Conservation (phyloP, 2,329 filamentous ascomycete genomes). For the Domatiomyces globalis region DNA sequence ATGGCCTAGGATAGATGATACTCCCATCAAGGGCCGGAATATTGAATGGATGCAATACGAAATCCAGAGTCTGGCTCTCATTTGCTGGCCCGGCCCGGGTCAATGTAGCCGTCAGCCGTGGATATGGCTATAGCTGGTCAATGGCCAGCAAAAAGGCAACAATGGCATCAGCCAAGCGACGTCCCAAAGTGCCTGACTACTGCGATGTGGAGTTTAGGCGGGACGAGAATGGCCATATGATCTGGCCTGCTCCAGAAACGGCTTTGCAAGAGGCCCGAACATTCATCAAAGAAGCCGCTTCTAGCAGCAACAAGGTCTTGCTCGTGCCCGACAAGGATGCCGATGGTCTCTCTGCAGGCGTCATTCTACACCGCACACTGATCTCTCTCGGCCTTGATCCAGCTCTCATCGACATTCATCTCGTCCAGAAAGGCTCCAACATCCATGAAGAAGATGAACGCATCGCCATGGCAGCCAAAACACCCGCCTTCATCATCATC, state of each 20-base stretch:
- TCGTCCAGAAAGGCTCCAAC: conserved; percentile 45
- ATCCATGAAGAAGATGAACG: conserved; percentile 44
- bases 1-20: too few species aligned
- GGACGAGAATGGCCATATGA: conserved; percentile 33
- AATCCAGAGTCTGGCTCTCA: too few species aligned
- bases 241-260: conserved; percentile 48
- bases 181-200: conserved; percentile 18
- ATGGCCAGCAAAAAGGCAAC: too few species aligned
- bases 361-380: conserved; percentile 48
- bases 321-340: conserved; percentile 58
- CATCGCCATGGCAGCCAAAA: conserved; percentile 34
- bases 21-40: too few species aligned
- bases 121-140: too few species aligned
- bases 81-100: too few species aligned
- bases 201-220: conserved; percentile 19
- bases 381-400: conserved; percentile 42
- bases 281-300: conserved; percentile 45
- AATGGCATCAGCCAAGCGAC: conserved; percentile 7
- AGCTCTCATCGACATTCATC: conserved; percentile 42
- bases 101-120: too few species aligned
- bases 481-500: conserved; percentile 47
- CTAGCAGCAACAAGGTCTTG: conserved; percentile 37
- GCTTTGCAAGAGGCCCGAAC: conserved; percentile 42
- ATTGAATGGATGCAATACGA: too few species aligned
- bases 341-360: conserved; percentile 51